Base-by-base conservation (phyloP, 1,284 basidiomycete genomes). In the Cronartium ribicola region DNA sequence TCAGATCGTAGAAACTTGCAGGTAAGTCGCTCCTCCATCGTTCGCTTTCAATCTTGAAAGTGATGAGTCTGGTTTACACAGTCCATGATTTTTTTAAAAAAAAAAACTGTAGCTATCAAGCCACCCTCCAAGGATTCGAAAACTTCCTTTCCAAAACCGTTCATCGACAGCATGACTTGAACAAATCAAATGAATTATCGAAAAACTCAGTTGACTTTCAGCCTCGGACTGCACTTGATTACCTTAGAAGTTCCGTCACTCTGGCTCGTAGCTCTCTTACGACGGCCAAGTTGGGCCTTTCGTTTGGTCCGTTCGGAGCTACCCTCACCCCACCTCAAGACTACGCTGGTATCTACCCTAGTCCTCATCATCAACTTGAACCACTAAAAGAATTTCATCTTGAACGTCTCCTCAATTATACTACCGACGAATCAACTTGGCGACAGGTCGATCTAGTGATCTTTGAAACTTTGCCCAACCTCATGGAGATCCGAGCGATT, bases 391-490 rank as follows among this genome's bases (percentile, higher is more conserved):
- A 36, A 1, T 77, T 76, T 60, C 76, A 77, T 37, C 63, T 57
- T 46, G 83, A 85, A 70, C 84, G 90, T 10, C 83, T 92, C 48
- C 77, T 81, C 43, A 82, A 86, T 0, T 89, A 88, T 78, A 83
- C 86, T 0, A 77, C 79, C 4, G 77, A 81, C 43, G 82, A 87
- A 67, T 81, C 83, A 22, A 82, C 83, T 0, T 92, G 90, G 90
- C 77, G 79, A 37, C 79, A 79, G 8, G 81, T 92, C 68, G 86
- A 88, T 71, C 85, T 84, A 76, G 79, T 92, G 64, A 89, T 89
- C 7, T 92, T 92, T 79, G 91, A 92, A 83, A 92, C 90, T 0
- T 83, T 92, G 3, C 90, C 91, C 0, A 82, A 90, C 0, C 79
- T 86, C 13, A 81, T 87, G 36, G 91, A 93, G 81, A 83, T 89